A percentile compares a stretch with the other conserved stretches of the same genome.
Evolutionary conservation across 768 basidiomycete species (phyloP).

Genomic region (Hygrophoropsis aurantiaca): DNA sequence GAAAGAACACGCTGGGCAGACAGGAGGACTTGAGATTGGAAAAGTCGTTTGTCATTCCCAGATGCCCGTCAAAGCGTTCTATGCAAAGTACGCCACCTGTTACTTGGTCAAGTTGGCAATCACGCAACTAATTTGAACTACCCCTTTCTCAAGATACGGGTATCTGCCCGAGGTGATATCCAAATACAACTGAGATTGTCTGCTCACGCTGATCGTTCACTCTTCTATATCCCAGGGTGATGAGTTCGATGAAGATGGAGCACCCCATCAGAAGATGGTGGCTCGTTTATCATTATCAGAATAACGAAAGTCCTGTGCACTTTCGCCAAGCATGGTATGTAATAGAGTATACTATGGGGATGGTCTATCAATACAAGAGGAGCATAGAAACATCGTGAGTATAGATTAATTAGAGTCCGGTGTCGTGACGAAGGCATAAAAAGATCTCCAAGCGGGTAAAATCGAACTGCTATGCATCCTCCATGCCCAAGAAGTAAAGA

Average conservation of each 20-base stretch:
- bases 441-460: conserved; percentile 37
- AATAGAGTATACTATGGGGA: conserved; percentile 30
- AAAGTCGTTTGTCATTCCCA: conserved; percentile 69
- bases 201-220: conserved; percentile 21
- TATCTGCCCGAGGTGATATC: conserved; percentile 62
- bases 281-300: conserved; percentile 46
- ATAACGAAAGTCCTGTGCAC: conserved; percentile 24
- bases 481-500: conserved; percentile 32
- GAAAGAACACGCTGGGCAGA: conserved; percentile 34
- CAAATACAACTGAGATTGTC: conserved; percentile 13
- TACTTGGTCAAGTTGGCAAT: conserved; percentile 6
- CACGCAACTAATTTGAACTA: conserved; percentile 1
- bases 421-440: conserved; percentile 27
- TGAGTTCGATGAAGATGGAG: conserved; percentile 81
- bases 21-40: conserved; percentile 25
- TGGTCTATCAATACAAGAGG: conserved; percentile 42
- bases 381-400: conserved; percentile 31
- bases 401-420: conserved; percentile 21
- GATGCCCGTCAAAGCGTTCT: conserved; percentile 69
- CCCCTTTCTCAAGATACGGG: conserved; percentile 53
- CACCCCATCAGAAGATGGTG: conserved; percentile 85
- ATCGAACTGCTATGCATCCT: conserved; percentile 14
- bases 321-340: conserved; percentile 23
- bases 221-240: conserved; percentile 47
- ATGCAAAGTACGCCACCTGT: conserved; percentile 56